Base-by-base conservation (phyloP, 352 stramenopile species). In the Peronospora destructor region DNA sequence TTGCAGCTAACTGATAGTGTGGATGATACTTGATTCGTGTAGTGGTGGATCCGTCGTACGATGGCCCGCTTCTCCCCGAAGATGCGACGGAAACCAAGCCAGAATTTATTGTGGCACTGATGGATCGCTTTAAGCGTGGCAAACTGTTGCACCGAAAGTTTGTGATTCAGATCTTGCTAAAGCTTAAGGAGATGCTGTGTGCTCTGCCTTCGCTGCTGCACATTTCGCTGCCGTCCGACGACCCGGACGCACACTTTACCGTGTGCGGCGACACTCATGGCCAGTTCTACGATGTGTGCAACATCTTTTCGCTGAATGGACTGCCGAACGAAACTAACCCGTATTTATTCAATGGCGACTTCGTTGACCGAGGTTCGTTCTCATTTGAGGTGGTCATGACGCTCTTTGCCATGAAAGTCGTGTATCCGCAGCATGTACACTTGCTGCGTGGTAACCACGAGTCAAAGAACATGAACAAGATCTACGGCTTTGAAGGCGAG, bases 381-480 rank as follows among this genome's bases (percentile, higher is more conserved):
- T 98, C 87, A 23, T 93, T 99, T 25, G 97, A 99, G 66, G 96
- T 98, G 16, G 95, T 99, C 48, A 71, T 98, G 43, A 98, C 95
- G 42, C 91, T 98, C 26, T 95, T 99, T 35, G 71, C 93, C 9
- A 98, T 97, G 77, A 99, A 99, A 68, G 62, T 98, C 7, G 82
- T 94, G 51, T 95, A 95, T 60, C 96, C 95, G 3, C 64, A 88
- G 26, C 81, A 92, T 47, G 82, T 99, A 26, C 91, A 98, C 61
- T 67, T 99, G 60, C 81, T 95, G 19, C 73, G 96, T 45, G 96
- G 95, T 8, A 99, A 99, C 75, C 95, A 99, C 68, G 96, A 99
- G 74, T 98, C 92, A 25, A 98, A 98, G 73, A 98, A 98, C 71
- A 99, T 99, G 95, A 99, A 99, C 80, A 98, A 98, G 64, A 98